phyloP scores from a whole-genome alignment of 2,329 filamentous ascomycete species.

The Fusarium siculi region DNA sequence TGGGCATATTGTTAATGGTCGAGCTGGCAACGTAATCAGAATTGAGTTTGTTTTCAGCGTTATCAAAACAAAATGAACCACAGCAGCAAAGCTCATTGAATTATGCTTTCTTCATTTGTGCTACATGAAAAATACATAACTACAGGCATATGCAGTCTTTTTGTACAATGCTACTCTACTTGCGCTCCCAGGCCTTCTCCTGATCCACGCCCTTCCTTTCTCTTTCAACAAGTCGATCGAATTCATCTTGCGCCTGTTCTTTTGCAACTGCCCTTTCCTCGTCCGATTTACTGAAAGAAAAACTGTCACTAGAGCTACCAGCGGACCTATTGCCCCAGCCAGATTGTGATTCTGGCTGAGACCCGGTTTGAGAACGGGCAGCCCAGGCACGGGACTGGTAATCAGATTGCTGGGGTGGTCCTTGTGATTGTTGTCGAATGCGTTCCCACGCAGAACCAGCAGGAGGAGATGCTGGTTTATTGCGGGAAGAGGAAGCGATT shows the following conservation, averaged over 20 bases:
- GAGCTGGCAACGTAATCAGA: slow-evolving; percentile 16
- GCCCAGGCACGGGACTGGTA: slow-evolving; percentile 32
- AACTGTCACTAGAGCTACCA: slow-evolving; percentile 43
- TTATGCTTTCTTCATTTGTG: background rate
- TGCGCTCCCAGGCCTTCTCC: slow-evolving; percentile 41
- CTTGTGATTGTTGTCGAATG: slow-evolving; percentile 50
- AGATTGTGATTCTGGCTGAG: slow-evolving; percentile 29
- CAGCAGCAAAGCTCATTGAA: background rate
- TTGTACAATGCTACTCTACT: slow-evolving; percentile 1
- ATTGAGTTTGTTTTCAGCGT: background rate
- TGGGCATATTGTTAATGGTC: slow-evolving; percentile 14
- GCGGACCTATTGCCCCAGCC: slow-evolving; percentile 46
- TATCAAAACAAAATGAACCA: background rate
- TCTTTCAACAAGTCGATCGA: slow-evolving; percentile 60
- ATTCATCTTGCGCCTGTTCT: slow-evolving; percentile 61
- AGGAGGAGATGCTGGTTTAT: slow-evolving; percentile 24
- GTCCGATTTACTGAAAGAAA: slow-evolving; percentile 50
- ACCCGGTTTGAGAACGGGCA: slow-evolving; percentile 8
- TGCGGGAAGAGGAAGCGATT: slow-evolving; percentile 48
- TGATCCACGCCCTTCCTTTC: slow-evolving; percentile 52
- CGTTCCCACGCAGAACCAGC: slow-evolving; percentile 57
- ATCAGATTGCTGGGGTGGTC: slow-evolving; percentile 26
- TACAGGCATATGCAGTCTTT: slow-evolving; percentile 2
- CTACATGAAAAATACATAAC: slow-evolving; percentile 4
- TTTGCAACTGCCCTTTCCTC: slow-evolving; percentile 53